Evolutionary conservation across 176 grass and related monocot genomes (phyloP), one percentile per base, ranked within the genome.

Genomic region (Cenchrus purpureus): DNA sequence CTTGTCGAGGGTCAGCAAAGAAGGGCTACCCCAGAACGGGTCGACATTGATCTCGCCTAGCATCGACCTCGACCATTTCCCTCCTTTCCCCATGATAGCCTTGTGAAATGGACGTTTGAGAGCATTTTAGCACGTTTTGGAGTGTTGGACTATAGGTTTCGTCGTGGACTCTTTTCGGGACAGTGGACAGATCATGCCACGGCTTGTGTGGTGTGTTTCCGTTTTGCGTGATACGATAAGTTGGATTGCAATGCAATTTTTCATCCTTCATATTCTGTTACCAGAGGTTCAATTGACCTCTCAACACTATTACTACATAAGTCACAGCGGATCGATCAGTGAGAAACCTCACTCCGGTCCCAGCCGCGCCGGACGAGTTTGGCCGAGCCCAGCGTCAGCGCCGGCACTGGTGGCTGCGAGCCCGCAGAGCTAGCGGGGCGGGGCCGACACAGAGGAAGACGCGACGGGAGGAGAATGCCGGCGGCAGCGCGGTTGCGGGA

Each of bases 21-120:
- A 40, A 71, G 67, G 77, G n/a, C 50, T 3, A 29, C 22, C 28
- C 85, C 82, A 1, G 51, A 67, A n/a, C 54, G 60, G 2, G 78
- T 92, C 74, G 64, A 63, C 17, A 20, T 94, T 25, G 75, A 92
- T 88, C 87, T 83, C 43, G 13, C 60, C 50, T 94, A 90, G 69
- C 82, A 46, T 76, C 44, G 17, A n/a, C 61, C 20, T 80, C 42
- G 0, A 6, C 37, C 59, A 20, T 58, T 43, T 75, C 9, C 9
- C 37, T 32, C 16, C 37, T 45, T 48, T 62, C 15, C 1, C 1
- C 3, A 16, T 9, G 43, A 25, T 8, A 10, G 37, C 37, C 17
- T 43, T 57, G 29, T 80, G 19, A 22, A 80, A 68, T 46, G 25
- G 11, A 67, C 44, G 51, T 15, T 66, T 28, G 56, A 34, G 9